phyloP scores from a whole-genome alignment of 2,329 filamentous ascomycete species.

The Leptographium galeiforme region DNA sequence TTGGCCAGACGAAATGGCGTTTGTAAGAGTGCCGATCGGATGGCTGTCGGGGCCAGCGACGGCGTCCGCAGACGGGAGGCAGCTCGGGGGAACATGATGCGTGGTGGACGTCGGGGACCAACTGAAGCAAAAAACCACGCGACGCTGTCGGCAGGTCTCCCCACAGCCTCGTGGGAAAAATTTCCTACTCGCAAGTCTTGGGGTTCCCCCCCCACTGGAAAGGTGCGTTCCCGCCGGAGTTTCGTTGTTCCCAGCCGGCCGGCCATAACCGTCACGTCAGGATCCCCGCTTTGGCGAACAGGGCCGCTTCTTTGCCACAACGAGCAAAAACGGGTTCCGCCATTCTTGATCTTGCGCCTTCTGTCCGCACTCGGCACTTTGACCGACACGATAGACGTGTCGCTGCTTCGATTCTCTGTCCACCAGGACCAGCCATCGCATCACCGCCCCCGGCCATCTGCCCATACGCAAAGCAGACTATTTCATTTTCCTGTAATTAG shows the following conservation, averaged over 20 bases:
- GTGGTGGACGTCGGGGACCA: background rate
- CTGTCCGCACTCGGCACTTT: too few relatives aligned
- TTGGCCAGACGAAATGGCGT: background rate
- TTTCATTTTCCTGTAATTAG: background rate
- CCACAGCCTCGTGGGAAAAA: constrained; percentile 5
- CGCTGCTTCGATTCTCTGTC: background rate
- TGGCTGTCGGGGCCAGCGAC: background rate
- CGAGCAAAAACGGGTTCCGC: too few relatives aligned
- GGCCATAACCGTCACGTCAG: background rate
- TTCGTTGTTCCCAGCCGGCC: background rate
- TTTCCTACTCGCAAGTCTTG: background rate
- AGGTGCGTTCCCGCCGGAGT: background rate
- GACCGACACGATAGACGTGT: too few relatives aligned
- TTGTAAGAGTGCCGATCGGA: background rate
- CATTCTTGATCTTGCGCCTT: too few relatives aligned
- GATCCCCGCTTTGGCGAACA: background rate
- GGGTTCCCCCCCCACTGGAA: background rate
- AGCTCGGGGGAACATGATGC: constrained; percentile 8
- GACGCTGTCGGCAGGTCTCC: background rate
- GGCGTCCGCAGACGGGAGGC: constrained; percentile 9
- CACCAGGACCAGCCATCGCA: background rate
- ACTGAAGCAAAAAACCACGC: background rate
- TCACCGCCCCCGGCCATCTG: background rate
- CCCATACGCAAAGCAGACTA: background rate
- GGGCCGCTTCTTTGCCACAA: background rate